phyloP scores from a whole-genome alignment of 176 grass and related monocot species.

The Oryza rufipogon region DNA sequence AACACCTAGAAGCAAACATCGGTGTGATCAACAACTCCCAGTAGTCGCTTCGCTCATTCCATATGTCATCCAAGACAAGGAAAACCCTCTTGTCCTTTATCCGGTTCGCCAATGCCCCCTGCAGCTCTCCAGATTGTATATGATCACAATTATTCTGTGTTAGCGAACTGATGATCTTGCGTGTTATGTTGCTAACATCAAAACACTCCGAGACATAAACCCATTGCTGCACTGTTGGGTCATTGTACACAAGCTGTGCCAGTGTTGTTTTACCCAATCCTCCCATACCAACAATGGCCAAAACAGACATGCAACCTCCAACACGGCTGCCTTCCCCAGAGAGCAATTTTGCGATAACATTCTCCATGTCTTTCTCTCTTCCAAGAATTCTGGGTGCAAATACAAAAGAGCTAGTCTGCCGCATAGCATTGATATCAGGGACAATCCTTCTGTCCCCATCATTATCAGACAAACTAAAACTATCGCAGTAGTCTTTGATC shows the following conservation, averaged over 20 bases:
- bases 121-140: not conserved
- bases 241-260: conserved; percentile 25
- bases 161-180: conserved; percentile 4
- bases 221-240: conserved; percentile 17
- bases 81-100: conserved; percentile 32
- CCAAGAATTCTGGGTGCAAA: conserved; percentile 12
- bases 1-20: not conserved
- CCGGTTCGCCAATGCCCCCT: not conserved
- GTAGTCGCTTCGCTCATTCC: conserved; percentile 38
- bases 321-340: not conserved
- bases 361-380: conserved; percentile 6
- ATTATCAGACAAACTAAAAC: conserved; percentile 3
- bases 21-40: conserved; percentile 40
- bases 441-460: not conserved
- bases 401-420: conserved; percentile 37
- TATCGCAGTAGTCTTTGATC: conserved; percentile 14
- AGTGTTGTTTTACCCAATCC: conserved; percentile 35
- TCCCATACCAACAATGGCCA: conserved; percentile 37
- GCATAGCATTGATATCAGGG: not conserved
- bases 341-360: not conserved
- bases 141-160: not conserved
- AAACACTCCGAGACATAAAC: conserved; percentile 36
- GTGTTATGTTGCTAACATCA: conserved; percentile 13
- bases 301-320: not conserved
- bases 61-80: conserved; percentile 50